These are phyloP conservation scores for Hemileia vastatrix DNA, from an alignment of 1,284 basidiomycete genomes.

Conservation along the genomic window DNA sequence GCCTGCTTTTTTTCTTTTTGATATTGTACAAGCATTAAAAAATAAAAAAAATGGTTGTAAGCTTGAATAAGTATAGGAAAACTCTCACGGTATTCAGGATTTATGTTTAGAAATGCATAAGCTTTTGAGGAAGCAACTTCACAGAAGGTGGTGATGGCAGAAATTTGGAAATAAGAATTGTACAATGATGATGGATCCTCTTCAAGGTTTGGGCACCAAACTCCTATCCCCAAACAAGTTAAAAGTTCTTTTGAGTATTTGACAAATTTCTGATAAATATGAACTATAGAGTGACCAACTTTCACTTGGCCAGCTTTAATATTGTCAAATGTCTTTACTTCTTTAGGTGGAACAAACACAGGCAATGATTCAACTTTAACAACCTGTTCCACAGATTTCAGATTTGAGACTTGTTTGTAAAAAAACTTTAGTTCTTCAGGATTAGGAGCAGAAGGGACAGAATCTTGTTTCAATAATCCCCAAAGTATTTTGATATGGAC, in stretches of 20 bases:
- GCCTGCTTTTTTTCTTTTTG: too few relatives aligned
- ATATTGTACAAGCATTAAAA: too few relatives aligned
- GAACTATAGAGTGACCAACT: neutral
- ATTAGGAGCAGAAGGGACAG: constrained; percentile 7
- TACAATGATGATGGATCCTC: constrained; percentile 1
- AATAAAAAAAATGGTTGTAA: constrained; percentile 12
- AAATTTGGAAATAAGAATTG: neutral
- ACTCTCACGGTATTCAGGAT: neutral
- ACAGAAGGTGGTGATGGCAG: constrained; percentile 1
- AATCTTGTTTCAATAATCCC: constrained; percentile 8
- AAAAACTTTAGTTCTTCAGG: neutral
- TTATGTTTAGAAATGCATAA: constrained; percentile 5
- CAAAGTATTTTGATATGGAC: constrained; percentile 20
- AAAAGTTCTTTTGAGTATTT: neutral
- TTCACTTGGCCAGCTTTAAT: neutral
- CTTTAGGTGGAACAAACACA: neutral
- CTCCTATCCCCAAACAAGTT: neutral
- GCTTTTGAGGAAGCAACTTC: neutral
- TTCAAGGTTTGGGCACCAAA: constrained; percentile 14
- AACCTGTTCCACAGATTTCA: neutral
- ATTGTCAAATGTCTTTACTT: neutral
- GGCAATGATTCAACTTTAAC: neutral
- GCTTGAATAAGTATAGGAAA: constrained; percentile 1
- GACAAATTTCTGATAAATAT: neutral
- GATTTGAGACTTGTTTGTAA: neutral